Percentiles rank a stretch among this genome's conserved stretches.
Conservation (phyloP, 208 protist species). For the Leishmania tarentolae region DNA sequence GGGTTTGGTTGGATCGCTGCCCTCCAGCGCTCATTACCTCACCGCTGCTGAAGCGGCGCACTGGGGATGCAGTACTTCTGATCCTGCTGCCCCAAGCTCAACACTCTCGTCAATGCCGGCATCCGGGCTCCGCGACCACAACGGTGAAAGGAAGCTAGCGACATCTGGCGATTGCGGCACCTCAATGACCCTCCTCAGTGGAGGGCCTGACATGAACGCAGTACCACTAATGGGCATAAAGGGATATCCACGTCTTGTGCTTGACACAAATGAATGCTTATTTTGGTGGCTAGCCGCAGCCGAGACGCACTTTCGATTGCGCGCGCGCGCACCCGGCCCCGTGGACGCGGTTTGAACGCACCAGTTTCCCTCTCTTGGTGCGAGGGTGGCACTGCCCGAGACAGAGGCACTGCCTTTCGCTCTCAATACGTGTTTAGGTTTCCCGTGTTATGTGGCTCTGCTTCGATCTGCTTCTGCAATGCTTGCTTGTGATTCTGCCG, state of each 20-base stretch:
- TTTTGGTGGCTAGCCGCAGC: conserved; percentile 60
- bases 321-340: neutral
- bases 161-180: neutral
- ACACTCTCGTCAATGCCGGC: too few species aligned
- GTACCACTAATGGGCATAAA: conserved; percentile 37
- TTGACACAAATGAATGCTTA: conserved; percentile 55
- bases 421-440: neutral
- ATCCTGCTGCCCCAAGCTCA: neutral
- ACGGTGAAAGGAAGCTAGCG: neutral
- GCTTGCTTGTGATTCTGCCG: neutral
- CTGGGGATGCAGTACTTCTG: neutral
- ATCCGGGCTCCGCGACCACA: neutral
- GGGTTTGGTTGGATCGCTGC: conserved; percentile 23
- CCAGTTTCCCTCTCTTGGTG: neutral
- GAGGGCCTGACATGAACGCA: neutral
- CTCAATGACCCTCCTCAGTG: neutral
- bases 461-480: conserved; percentile 2
- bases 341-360: neutral
- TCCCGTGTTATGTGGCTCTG: neutral
- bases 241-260: conserved; percentile 37
- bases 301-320: conserved; percentile 56
- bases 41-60: conserved; percentile 13
- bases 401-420: neutral
- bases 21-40: conserved; percentile 23
- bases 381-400: neutral